Percentiles rank a stretch among this genome's conserved stretches.
Evolutionary conservation across 306 rosid species (phyloP).

Genomic region (Gleditsia sinensis): DNA sequence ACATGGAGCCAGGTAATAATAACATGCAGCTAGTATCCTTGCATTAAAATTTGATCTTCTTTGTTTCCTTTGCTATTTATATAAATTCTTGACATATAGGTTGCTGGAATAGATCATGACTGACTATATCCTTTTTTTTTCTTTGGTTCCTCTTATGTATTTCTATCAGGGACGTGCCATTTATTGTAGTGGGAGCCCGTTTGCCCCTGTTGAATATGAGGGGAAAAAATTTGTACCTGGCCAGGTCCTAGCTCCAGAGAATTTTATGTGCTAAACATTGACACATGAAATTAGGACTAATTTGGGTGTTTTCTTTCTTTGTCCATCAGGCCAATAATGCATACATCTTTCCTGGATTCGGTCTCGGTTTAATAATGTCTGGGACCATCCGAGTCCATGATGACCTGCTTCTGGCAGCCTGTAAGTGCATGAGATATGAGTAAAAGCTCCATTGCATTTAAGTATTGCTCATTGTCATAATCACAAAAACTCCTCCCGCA

Average conservation of each 20-base stretch:
- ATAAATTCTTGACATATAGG: neutral
- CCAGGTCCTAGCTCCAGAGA: constrained; percentile 61
- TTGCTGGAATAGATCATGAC: neutral
- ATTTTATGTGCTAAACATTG: constrained; percentile 1
- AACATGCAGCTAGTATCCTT: neutral
- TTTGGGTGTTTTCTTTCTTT: constrained; percentile 20
- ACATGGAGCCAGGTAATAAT: constrained; percentile 48
- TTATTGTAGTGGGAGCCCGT: constrained; percentile 94
- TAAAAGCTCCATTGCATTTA: neutral
- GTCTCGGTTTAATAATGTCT: constrained; percentile 89
- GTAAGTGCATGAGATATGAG: constrained; percentile 55
- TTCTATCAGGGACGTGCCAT: constrained; percentile 76
- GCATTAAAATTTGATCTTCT: neutral
- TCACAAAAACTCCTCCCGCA: neutral
- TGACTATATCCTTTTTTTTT: neutral
- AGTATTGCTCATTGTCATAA: neutral
- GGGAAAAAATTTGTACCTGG: constrained; percentile 79
- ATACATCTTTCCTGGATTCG: constrained; percentile 94
- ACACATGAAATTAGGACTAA: constrained; percentile 29
- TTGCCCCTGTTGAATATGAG: constrained; percentile 66
- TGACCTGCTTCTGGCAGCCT: constrained; percentile 96
- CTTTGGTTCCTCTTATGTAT: neutral
- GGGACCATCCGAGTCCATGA: constrained; percentile 93
- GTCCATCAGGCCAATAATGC: constrained; percentile 84
- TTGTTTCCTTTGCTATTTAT: neutral